phyloP scores from a whole-genome alignment of 2,329 filamentous ascomycete genomes.

The Lachnellula arida region DNA sequence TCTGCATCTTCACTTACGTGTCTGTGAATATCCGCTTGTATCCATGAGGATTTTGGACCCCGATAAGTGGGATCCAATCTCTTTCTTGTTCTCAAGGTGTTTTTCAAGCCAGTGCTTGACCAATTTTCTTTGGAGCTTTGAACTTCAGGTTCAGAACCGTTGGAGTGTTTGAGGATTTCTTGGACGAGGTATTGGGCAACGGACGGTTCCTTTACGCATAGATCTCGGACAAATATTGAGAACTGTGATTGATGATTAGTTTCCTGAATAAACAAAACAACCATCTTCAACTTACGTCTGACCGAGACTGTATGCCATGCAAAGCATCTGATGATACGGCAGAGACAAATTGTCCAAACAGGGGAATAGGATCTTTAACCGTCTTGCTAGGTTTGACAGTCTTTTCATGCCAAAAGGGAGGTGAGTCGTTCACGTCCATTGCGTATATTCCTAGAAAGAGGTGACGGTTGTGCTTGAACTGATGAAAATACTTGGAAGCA shows the following conservation, averaged over 20 bases:
- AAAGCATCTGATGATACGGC: conserved; percentile 1
- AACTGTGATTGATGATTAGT: conserved; percentile 2
- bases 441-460: no score
- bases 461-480: conserved; percentile 1
- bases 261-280: not conserved
- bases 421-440: conserved; percentile 5
- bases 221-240: not conserved
- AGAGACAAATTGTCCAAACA: conserved; percentile 9
- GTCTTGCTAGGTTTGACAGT: not conserved
- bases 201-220: conserved; percentile 2
- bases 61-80: conserved; percentile 2
- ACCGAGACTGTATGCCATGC: not conserved
- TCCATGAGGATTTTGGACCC: conserved; percentile 5
- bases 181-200: conserved; percentile 1
- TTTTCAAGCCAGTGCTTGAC: no score
- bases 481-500: not conserved
- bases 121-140: conserved; percentile 2
- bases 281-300: conserved; percentile 1
- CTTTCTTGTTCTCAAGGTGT: conserved; percentile 7
- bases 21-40: not conserved
- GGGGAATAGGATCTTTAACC: conserved; percentile 1
- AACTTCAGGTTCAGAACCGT: not conserved
- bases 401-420: not conserved
- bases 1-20: not conserved
- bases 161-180: not conserved